Evolutionary conservation across 1,284 basidiomycete genomes (phyloP).

Genomic region (Violaceomyces palustris): DNA sequence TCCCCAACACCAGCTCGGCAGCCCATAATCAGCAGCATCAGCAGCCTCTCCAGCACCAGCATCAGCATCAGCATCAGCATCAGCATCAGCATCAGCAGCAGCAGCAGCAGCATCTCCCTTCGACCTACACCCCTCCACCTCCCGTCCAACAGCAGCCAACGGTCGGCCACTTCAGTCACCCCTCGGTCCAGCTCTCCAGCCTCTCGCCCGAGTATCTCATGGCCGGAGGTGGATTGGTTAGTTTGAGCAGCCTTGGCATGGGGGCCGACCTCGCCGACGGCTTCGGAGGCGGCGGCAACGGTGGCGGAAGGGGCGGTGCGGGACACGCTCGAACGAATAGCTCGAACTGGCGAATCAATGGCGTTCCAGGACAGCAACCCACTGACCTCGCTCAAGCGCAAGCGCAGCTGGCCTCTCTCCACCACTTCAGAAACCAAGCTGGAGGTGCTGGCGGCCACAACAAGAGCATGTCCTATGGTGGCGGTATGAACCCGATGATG

Average conservation of each 20-base stretch:
- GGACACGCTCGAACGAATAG: slow-evolving; percentile 23
- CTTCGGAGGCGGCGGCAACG: slow-evolving; percentile 32
- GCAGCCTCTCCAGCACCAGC: slow-evolving; percentile 3
- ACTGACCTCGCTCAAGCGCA: slow-evolving; percentile 59
- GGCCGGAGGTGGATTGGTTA: slow-evolving; percentile 48
- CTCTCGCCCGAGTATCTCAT: slow-evolving; percentile 50
- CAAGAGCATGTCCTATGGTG: slow-evolving; percentile 95
- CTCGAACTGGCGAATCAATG: slow-evolving; percentile 35
- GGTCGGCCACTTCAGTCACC: slow-evolving; percentile 37
- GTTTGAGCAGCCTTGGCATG: slow-evolving; percentile 30
- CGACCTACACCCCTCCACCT: background rate
- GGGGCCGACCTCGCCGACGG: slow-evolving; percentile 43
- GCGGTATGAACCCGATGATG: slow-evolving; percentile 84
- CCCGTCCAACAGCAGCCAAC: slow-evolving; percentile 9
- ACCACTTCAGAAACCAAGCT: slow-evolving; percentile 73
- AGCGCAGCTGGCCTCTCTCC: slow-evolving; percentile 89
- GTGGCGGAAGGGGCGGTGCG: slow-evolving; percentile 15
- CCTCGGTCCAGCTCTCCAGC: slow-evolving; percentile 44
- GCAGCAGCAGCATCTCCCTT: slow-evolving; percentile 1
- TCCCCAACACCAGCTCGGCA: slow-evolving; percentile 25
- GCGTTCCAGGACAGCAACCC: slow-evolving; percentile 12
- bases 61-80: slow-evolving; percentile 12
- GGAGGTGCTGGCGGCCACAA: slow-evolving; percentile 83
- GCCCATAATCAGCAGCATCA: slow-evolving; percentile 15
- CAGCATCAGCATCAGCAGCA: slow-evolving; percentile 11